These are phyloP conservation scores for Raphanus raphanistrum DNA, from an alignment of 345 rosid species.

Conservation along the genomic window DNA sequence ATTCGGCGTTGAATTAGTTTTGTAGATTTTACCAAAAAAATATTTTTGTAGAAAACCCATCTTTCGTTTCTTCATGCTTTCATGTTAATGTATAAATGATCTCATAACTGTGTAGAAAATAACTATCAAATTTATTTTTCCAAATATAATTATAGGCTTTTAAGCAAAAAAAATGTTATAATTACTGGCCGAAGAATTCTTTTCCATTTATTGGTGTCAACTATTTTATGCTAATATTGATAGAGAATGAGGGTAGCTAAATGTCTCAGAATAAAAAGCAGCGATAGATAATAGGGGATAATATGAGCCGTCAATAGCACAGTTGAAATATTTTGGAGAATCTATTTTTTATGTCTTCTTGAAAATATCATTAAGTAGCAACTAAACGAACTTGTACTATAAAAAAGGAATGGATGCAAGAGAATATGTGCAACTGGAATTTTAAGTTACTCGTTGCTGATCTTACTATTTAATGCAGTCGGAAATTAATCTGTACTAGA, in stretches of 20 bases:
- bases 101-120: background rate
- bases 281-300: background rate
- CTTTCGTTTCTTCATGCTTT: background rate
- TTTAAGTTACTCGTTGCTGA: background rate
- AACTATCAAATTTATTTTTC: background rate
- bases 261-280: too few species aligned
- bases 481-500: conserved; percentile 1
- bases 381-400: conserved; percentile 5
- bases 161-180: too few species aligned
- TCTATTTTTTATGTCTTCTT: conserved; percentile 1
- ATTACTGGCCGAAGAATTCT: background rate
- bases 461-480: background rate
- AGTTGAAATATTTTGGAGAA: conserved; percentile 10
- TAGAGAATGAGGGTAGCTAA: too few species aligned
- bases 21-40: background rate
- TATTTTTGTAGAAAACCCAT: too few species aligned
- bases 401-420: background rate
- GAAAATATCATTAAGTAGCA: background rate
- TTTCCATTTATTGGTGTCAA: background rate
- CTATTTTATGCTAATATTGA: background rate
- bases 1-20: background rate
- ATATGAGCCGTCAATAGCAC: conserved; percentile 24
- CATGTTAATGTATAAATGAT: background rate
- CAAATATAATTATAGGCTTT: background rate
- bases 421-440: conserved; percentile 16